These are phyloP conservation scores for Aspergillus awamori DNA, from an alignment of 2,329 filamentous ascomycete genomes.

Conservation along the genomic window DNA sequence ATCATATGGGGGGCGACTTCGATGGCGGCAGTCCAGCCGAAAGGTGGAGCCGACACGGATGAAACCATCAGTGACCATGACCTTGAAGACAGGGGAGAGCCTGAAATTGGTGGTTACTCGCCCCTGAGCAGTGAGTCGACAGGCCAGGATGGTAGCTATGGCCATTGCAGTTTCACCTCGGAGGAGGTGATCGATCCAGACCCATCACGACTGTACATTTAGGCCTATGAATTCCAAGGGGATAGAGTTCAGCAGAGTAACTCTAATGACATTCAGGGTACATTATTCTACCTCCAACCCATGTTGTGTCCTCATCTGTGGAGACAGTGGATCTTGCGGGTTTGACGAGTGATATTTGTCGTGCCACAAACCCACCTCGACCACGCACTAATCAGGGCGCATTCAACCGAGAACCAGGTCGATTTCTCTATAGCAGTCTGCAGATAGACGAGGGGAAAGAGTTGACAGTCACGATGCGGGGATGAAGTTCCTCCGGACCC, in stretches of 20 bases:
- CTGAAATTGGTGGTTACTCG: background rate
- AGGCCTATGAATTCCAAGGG: background rate
- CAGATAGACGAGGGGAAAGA: too few relatives aligned
- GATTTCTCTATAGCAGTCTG: too few relatives aligned
- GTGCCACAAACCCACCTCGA: background rate
- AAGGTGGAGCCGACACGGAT: background rate
- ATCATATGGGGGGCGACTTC: conserved; percentile 33
- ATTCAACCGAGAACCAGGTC: background rate
- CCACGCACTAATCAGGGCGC: background rate
- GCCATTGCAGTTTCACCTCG: conserved; percentile 7
- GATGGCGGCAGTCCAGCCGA: background rate
- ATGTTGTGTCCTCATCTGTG: too few relatives aligned
- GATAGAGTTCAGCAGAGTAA: too few relatives aligned
- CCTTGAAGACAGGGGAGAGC: background rate
- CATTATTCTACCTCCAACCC: too few relatives aligned
- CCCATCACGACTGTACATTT: background rate
- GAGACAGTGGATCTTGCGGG: too few relatives aligned
- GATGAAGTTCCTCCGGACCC: too few relatives aligned
- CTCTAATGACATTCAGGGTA: too few relatives aligned
- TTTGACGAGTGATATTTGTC: background rate
- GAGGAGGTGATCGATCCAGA: background rate
- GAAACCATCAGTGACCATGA: background rate
- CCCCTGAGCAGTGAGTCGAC: background rate
- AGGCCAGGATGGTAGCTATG: background rate
- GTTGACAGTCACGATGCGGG: too few relatives aligned